Evolutionary conservation across 192 early-diverging fungal genomes (phyloP).

Genomic region (Backusella tuberculispora): DNA sequence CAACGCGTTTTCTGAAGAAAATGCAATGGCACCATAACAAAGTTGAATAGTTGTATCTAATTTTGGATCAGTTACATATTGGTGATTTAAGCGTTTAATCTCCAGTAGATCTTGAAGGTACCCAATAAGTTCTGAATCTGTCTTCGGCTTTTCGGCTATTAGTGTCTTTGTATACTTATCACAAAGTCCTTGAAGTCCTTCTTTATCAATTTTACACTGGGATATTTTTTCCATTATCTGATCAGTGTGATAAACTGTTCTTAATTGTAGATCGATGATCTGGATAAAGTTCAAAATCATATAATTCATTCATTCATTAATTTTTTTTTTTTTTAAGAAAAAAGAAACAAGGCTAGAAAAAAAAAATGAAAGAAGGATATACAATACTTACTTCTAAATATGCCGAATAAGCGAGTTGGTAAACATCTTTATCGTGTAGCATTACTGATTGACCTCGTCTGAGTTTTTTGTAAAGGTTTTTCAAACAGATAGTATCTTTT

Average conservation of each 20-base stretch:
- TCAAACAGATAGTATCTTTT: constrained; percentile 60
- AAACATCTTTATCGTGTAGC: constrained; percentile 58
- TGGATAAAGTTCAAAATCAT: not conserved
- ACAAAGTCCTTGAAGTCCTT: constrained; percentile 4
- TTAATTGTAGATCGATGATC: constrained; percentile 6
- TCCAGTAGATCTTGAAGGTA: constrained; percentile 6
- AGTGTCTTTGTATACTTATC: not conserved
- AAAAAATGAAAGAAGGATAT: not conserved
- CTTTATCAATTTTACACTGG: constrained; percentile 1
- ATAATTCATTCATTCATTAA: not conserved
- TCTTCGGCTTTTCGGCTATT: not conserved
- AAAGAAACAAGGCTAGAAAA: not conserved
- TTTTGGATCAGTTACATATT: not conserved
- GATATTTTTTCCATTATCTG: not conserved
- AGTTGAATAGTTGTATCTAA: not conserved
- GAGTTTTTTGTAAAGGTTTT: constrained; percentile 58
- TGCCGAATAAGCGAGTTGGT: constrained; percentile 48
- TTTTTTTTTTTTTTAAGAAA: not conserved
- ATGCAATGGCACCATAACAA: constrained; percentile 1
- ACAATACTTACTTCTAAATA: constrained; percentile 46
- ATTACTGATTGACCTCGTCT: constrained; percentile 54
- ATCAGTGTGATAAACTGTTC: not conserved
- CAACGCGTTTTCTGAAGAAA: constrained; percentile 4
- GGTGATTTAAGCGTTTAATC: not conserved
- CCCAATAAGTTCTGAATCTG: constrained; percentile 1